Evolutionary conservation across 1,284 basidiomycete species (phyloP), one percentile per base, ranked within the genome.

Genomic region (Gomphus sp.): DNA sequence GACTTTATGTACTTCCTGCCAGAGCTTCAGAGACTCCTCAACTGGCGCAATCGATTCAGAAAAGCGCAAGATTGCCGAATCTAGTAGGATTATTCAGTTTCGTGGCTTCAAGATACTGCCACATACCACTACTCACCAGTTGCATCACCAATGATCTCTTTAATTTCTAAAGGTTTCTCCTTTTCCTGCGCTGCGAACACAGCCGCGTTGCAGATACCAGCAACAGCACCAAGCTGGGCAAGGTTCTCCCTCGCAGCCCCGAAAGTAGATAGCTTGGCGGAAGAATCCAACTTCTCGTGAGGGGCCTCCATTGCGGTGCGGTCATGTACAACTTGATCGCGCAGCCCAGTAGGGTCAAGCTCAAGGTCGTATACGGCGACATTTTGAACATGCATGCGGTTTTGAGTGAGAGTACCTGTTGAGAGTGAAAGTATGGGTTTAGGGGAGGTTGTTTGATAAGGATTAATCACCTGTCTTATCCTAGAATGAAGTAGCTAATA

Each of bases 171-270:
- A 48, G 5, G 71, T 69, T 51, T 67, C 71, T 66, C 55, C 62
- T 67, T 65, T 31, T 77, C 73, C 43, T 64, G 62, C 0, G 65
- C 62, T 1, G 68, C 66, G 56, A 84, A 83, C 1, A 65, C 66
- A 0, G 84, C 83, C 10, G 76, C 77, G 62, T 85, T 86, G 68
- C 84, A 85, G 4, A 85, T 69, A 0, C 74, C 78, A 22, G 81
- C 78, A 31, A 82, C 70, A 31, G 75, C 73, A 28, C 69, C 66
- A 5, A 75, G 62, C 51, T 70, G 67, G n/a, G 62, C 59, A 10
- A 68, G 56, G 44, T 66, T 69, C 39, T 65, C 64, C 10, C 44
- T 55, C 2, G 62, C 12, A 6, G 28, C 37, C 4, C 47, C 55
- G 11, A 55, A 36, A 3, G 55, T 58, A n/a, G 36, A 36, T 0